These are phyloP conservation scores for Coemansia umbellata DNA, from an alignment of 192 early-diverging fungal species.

Conservation along the genomic window DNA sequence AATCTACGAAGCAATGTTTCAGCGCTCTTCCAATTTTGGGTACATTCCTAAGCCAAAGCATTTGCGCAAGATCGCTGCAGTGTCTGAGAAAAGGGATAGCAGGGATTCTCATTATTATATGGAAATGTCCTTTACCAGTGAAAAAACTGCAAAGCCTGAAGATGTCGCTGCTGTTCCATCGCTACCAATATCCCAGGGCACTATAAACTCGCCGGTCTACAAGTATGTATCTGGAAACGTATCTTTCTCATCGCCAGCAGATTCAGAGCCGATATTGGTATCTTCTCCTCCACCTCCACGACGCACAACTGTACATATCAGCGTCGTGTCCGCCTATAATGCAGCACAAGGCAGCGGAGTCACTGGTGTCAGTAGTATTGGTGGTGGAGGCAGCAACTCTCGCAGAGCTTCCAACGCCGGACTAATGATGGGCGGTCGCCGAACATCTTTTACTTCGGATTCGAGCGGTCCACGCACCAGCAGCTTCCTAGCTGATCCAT, in stretches of 20 bases:
- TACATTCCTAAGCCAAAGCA: conserved; percentile 75
- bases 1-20: conserved; percentile 83
- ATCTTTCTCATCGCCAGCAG: conserved; percentile 9
- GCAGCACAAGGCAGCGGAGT: background rate
- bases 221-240: background rate
- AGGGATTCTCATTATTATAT: too few relatives aligned
- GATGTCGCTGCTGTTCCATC: conserved; percentile 4
- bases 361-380: background rate
- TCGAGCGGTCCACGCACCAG: background rate
- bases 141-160: background rate
- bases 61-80: conserved; percentile 21
- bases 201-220: background rate
- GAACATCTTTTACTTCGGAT: conserved; percentile 25
- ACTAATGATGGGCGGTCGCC: conserved; percentile 4
- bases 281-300: background rate
- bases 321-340: conserved; percentile 34
- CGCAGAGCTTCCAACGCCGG: conserved; percentile 2
- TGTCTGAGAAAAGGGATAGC: too few relatives aligned
- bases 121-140: background rate
- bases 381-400: background rate
- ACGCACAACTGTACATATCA: conserved; percentile 42
- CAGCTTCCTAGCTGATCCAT: background rate
- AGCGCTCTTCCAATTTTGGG: conserved; percentile 63
- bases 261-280: background rate
- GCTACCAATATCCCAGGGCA: conserved; percentile 5